Conservation (phyloP, 2,329 filamentous ascomycete species). For the Alternaria sp. region DNA sequence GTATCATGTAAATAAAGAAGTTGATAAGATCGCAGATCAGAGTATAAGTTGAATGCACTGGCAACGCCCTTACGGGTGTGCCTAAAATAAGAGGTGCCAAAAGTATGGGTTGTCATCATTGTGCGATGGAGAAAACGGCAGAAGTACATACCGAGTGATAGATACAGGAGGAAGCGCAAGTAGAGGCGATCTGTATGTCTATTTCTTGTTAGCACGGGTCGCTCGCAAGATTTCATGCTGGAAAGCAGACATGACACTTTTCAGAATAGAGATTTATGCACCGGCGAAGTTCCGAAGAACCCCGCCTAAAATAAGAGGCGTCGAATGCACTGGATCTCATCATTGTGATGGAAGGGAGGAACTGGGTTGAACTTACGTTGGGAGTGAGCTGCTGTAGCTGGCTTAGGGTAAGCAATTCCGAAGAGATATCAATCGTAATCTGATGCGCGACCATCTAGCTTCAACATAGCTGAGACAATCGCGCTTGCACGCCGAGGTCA, state of each 20-base stretch:
- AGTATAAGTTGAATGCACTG: slow-evolving; percentile 48
- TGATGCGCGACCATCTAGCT: not conserved
- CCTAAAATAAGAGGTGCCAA: slow-evolving; percentile 86
- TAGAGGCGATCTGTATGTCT: not conserved
- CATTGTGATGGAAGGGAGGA: not conserved
- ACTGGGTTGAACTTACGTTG: not conserved
- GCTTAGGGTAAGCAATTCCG: slow-evolving; percentile 39
- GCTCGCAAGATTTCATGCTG: not conserved
- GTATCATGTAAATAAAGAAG: slow-evolving; percentile 2
- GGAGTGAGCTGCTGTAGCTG: not conserved
- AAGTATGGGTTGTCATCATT: slow-evolving; percentile 31
- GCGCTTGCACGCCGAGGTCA: not conserved
- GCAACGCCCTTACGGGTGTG: slow-evolving; percentile 36
- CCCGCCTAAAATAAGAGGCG: not conserved
- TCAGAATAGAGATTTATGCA: not conserved
- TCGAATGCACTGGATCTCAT: not conserved
- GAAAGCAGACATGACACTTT: not conserved
- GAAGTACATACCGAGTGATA: not conserved
- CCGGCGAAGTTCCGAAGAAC: not conserved
- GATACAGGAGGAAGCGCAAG: not conserved
- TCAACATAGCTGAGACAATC: not conserved
- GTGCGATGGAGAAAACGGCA: not conserved
- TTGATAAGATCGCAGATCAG: slow-evolving; percentile 31
- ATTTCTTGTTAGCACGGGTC: not conserved
- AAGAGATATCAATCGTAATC: slow-evolving; percentile 7